phyloP scores from a whole-genome alignment of 257 asterid species.

The Solanum pinnatisectum region DNA sequence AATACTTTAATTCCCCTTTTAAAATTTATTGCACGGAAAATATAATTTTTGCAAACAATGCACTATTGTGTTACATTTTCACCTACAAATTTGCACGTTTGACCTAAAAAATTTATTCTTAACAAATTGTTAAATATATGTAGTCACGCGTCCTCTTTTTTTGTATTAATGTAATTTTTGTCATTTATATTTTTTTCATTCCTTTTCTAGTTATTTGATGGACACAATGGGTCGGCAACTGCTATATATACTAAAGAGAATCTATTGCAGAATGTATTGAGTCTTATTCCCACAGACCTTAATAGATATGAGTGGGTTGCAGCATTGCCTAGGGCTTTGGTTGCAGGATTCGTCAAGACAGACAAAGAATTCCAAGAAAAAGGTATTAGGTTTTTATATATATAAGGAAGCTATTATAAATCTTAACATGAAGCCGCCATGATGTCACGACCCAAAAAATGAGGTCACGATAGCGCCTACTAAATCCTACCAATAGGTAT shows the following conservation, averaged over 20 bases:
- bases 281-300: conserved; percentile 60
- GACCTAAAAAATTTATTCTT: background rate
- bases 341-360: conserved; percentile 68
- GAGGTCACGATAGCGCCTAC: background rate
- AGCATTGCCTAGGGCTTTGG: conserved; percentile 80
- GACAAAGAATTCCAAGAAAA: conserved; percentile 68
- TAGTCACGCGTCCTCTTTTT: background rate
- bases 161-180: background rate
- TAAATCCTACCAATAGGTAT: background rate
- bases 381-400: conserved; percentile 22
- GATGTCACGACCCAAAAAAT: background rate
- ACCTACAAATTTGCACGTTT: background rate
- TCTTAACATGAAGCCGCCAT: background rate
- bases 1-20: background rate
- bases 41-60: background rate
- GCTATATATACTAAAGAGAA: conserved; percentile 67
- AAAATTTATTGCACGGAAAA: background rate
- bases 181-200: background rate
- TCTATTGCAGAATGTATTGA: conserved; percentile 58
- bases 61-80: background rate
- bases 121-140: background rate
- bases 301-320: conserved; percentile 65
- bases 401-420: background rate
- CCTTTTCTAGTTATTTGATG: conserved; percentile 57
- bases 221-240: conserved; percentile 76